phyloP scores from a whole-genome alignment of 2,329 filamentous ascomycete genomes.

The Fusarium domesticum region DNA sequence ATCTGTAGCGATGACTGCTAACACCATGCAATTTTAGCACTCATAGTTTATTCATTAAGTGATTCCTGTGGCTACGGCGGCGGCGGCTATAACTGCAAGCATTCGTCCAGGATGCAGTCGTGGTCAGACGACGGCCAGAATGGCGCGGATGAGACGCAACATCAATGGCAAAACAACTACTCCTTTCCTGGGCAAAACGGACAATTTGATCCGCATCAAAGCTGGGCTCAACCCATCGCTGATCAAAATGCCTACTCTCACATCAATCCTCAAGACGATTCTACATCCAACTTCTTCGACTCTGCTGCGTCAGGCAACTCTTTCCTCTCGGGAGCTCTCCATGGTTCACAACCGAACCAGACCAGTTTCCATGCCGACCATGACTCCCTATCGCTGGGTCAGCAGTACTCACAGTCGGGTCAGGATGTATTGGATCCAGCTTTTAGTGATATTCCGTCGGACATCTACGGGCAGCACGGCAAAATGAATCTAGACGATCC shows the following conservation, averaged over 20 bases:
- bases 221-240: slow-evolving; percentile 38
- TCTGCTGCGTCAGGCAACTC: slow-evolving; percentile 32
- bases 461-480: slow-evolving; percentile 37
- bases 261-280: slow-evolving; percentile 32
- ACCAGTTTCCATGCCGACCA: slow-evolving; percentile 33
- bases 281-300: slow-evolving; percentile 36
- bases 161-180: slow-evolving; percentile 37
- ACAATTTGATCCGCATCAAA: slow-evolving; percentile 39
- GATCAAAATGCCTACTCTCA: slow-evolving; percentile 36
- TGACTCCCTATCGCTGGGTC: slow-evolving; percentile 31
- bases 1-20: slow-evolving; percentile 30
- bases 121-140: slow-evolving; percentile 39
- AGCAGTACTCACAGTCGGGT: slow-evolving; percentile 34
- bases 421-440: slow-evolving; percentile 39
- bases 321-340: slow-evolving; percentile 32
- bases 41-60: slow-evolving; percentile 27
- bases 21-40: slow-evolving; percentile 31
- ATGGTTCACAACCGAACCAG: slow-evolving; percentile 30
- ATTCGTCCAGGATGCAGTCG: slow-evolving; percentile 38
- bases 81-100: slow-evolving; percentile 22
- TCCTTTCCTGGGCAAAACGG: slow-evolving; percentile 33
- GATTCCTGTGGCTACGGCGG: slow-evolving; percentile 17
- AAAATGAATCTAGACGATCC: slow-evolving; percentile 32
- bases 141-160: slow-evolving; percentile 35
- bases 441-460: slow-evolving; percentile 38